Conservation (phyloP, 169 alveolate genomes). For the Cryptosporidium viatorum region DNA sequence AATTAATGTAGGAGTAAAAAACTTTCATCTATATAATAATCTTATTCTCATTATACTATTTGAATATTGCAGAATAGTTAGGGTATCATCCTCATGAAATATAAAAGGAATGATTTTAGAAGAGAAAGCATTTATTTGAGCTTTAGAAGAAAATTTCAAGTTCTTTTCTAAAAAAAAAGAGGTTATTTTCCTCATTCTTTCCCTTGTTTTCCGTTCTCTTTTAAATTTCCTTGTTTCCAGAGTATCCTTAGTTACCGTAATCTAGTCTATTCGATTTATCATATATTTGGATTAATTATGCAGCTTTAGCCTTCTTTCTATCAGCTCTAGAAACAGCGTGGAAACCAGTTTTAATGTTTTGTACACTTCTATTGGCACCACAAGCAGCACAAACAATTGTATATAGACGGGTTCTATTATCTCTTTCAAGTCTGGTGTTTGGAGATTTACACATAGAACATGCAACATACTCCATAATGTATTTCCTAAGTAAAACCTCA, state of each 20-base stretch:
- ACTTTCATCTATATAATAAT: background rate
- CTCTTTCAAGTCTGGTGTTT: constrained; percentile 91
- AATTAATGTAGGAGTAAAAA: background rate
- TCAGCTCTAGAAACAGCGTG: constrained; percentile 94
- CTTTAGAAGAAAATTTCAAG: background rate
- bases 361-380: constrained; percentile 94
- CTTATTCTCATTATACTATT: background rate
- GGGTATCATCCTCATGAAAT: background rate
- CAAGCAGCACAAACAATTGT: constrained; percentile 93
- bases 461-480: constrained; percentile 93
- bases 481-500: constrained; percentile 91
- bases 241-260: background rate
- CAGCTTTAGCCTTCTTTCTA: constrained; percentile 90
- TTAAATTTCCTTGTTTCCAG: background rate
- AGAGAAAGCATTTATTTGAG: background rate
- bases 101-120: background rate
- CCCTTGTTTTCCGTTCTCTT: background rate
- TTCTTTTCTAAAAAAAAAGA: background rate
- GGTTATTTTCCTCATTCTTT: too few relatives aligned
- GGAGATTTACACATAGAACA: constrained; percentile 94
- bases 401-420: constrained; percentile 90
- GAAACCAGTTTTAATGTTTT: constrained; percentile 92
- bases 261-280: background rate
- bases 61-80: too few relatives aligned
- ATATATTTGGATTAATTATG: constrained; percentile 2